Evolutionary conservation across 192 early-diverging fungal species (phyloP).

Genomic region (Backusella macrospora): DNA sequence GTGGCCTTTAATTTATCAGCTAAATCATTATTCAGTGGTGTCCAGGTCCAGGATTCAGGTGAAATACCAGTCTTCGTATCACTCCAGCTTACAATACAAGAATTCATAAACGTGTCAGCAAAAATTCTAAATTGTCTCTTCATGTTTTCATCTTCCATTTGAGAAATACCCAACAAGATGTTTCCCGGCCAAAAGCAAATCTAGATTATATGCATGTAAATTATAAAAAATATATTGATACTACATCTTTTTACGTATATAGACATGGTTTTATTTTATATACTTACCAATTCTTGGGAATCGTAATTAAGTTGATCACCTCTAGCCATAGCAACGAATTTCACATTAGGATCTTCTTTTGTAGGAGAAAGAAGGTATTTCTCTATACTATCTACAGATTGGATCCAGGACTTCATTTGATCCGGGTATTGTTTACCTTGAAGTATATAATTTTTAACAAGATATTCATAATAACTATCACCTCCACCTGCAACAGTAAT

Average conservation of each 20-base stretch:
- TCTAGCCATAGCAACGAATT: slow-evolving; percentile 15
- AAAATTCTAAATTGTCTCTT: slow-evolving; percentile 29
- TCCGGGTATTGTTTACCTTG: slow-evolving; percentile 27
- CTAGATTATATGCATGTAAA: slow-evolving; percentile 15
- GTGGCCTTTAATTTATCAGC: slow-evolving; percentile 5
- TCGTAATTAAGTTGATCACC: background rate
- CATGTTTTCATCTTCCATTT: slow-evolving; percentile 35
- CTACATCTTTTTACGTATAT: no score
- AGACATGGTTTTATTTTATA: background rate
- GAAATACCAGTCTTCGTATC: slow-evolving; percentile 47
- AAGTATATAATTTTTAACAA: slow-evolving; percentile 54
- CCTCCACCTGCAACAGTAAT: slow-evolving; percentile 46
- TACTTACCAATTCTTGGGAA: slow-evolving; percentile 27
- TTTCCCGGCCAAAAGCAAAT: slow-evolving; percentile 56
- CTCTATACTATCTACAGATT: slow-evolving; percentile 20
- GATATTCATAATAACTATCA: slow-evolving; percentile 63
- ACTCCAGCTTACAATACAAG: slow-evolving; percentile 46
- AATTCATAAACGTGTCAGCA: slow-evolving; percentile 45
- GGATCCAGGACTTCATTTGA: slow-evolving; percentile 41
- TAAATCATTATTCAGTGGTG: background rate
- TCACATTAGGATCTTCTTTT: slow-evolving; percentile 1
- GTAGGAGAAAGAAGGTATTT: slow-evolving; percentile 26
- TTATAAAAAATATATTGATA: background rate
- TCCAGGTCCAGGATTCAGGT: slow-evolving; percentile 47
- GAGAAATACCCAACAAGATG: slow-evolving; percentile 44